phyloP scores from a whole-genome alignment of 306 rosid genomes.

The Cyamopsis tetragonoloba region DNA sequence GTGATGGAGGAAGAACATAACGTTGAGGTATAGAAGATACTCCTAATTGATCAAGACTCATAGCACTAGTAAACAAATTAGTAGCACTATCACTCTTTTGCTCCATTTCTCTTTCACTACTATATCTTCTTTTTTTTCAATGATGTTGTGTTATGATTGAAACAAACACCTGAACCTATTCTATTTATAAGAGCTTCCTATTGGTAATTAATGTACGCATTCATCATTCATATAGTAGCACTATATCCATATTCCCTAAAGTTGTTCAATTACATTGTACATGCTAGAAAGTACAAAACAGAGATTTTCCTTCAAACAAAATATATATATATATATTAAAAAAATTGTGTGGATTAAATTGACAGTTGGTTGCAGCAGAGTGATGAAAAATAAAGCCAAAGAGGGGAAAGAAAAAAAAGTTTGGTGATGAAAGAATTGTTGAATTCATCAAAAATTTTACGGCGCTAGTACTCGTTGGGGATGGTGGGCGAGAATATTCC shows the following conservation, averaged over 20 bases:
- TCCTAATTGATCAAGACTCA: conserved; percentile 27
- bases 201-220: neutral
- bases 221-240: neutral
- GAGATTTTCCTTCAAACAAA: neutral
- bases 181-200: conserved; percentile 27
- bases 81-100: conserved; percentile 13
- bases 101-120: conserved; percentile 23
- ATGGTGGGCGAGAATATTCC: neutral
- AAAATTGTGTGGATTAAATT: neutral
- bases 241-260: conserved; percentile 5
- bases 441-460: neutral
- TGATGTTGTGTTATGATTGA: neutral
- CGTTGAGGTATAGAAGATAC: conserved; percentile 40
- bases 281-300: neutral
- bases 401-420: neutral
- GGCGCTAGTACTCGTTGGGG: neutral
- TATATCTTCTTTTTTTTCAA: neutral
- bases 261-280: conserved; percentile 24
- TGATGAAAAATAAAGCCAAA: neutral
- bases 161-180: neutral
- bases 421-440: neutral
- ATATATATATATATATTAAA: no score
- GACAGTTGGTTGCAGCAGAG: neutral
- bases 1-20: conserved; percentile 48
- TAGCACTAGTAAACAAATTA: conserved; percentile 32